Base-by-base conservation (phyloP, 495 filamentous ascomycete species). In the Penicillium simplicissimum region DNA sequence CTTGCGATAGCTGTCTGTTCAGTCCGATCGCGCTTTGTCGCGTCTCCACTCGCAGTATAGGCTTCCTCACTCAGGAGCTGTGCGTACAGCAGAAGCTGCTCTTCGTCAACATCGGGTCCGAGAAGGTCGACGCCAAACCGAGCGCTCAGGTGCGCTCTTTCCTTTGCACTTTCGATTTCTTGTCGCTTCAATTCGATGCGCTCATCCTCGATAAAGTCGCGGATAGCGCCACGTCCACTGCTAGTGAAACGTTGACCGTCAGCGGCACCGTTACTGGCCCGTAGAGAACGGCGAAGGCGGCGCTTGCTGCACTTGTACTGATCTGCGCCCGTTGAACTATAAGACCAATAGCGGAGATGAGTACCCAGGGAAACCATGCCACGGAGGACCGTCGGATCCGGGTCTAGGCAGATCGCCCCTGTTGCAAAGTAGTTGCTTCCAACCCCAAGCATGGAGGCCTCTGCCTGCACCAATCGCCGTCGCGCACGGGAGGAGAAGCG, bases 271-370 rank as follows among this genome's bases (percentile, higher is more conserved):
- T 88, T 87, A 67, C 78, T 84, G 38, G 86, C 83, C 36, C 86
- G 83, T 64, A 83, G 80, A 36, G 79, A 76, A 52, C 84, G 84
- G 42, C 88, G 84, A 19, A 85, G 77, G 25, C 83, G 79, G 59
- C 87, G 84, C 66, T 90, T 90, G 64, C 75, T 83, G 28, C 75
- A 75, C 59, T 88, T 86, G 67, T 87, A 88, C 58, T 88, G 80
- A 70, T 90, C 87, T 8, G 84, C 83, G 35, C 77, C 76, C 13
- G 79, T 74, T 33, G 93, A 94, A 69, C 90, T 96, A 71, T 96
- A 97, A 17, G 89, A 88, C 95, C 95, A 98, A 71, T 93, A 97
- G 36, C 91, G 88, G 9, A 98, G 77, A 70, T 93, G 88, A 0
- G 88, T 90, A 38, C 96, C 95, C 34, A 96, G 83, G 0, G 93